These are phyloP conservation scores for Apophysomyces ossiformis DNA, from an alignment of 371 early-diverging fungal species.

Conservation along the genomic window DNA sequence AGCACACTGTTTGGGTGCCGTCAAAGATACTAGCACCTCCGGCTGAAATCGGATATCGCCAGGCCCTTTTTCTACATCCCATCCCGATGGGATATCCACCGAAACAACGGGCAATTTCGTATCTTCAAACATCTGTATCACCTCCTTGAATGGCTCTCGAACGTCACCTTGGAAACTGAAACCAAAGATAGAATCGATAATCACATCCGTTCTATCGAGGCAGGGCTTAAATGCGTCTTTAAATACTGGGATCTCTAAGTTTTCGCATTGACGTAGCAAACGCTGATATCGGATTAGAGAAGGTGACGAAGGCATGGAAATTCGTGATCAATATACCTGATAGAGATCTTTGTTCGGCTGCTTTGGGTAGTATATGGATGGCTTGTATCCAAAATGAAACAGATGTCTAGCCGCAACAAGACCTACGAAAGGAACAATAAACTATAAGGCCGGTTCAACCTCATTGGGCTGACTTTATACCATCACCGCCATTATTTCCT, in stretches of 20 bases:
- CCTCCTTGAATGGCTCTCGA: conserved; percentile 77
- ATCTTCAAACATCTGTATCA: conserved; percentile 56
- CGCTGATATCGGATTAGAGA: conserved; percentile 35
- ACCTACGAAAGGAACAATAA: conserved; percentile 31
- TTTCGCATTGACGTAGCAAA: conserved; percentile 70
- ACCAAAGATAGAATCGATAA: conserved; percentile 93
- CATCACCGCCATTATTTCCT: conserved; percentile 96
- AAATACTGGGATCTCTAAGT: conserved; percentile 70
- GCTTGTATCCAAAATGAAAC: conserved; percentile 83
- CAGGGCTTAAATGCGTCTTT: conserved; percentile 38
- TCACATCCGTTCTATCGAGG: conserved; percentile 57
- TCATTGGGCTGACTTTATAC: conserved; percentile 27
- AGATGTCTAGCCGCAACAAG: conserved; percentile 93
- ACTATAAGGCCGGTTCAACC: no score
- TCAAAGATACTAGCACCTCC: conserved; percentile 85
- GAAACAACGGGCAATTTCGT: conserved; percentile 68
- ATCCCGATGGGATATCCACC: conserved; percentile 94
- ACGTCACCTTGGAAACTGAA: conserved; percentile 87
- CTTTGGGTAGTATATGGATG: conserved; percentile 82
- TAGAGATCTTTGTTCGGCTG: conserved; percentile 70
- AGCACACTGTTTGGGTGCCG: conserved; percentile 87
- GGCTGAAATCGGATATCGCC: conserved; percentile 64
- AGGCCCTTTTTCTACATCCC: conserved; percentile 88
- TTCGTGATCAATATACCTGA: conserved; percentile 37
- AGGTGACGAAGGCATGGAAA: neutral